Evolutionary conservation across 192 early-diverging fungal genomes (phyloP), one percentile per base, ranked within the genome.

Genomic region (Pilaira anomala): DNA sequence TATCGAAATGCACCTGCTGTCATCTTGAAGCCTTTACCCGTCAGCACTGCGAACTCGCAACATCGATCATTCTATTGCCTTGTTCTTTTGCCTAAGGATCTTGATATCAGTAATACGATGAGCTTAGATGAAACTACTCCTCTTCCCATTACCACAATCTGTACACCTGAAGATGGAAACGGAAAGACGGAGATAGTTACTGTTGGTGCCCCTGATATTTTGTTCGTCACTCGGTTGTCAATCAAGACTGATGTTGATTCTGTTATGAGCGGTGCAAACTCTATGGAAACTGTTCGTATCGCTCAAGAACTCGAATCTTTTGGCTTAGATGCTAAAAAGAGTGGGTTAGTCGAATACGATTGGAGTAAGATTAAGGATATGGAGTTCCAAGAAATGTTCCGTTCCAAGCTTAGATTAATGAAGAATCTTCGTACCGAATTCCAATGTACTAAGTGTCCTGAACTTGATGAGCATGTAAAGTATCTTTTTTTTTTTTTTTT

Each of bases 291-390:
- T 9, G 14, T 66, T 26, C 56, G 42, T 40, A 45, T 71, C 5
- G 56, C 36, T 12, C 78, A 76, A 48, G 67, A 75, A 51, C 65
- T 82, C 16, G 42, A 65, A 42, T 48, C 52, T 4, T 75, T 74
- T 60, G 60, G 63, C 22, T 39, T 36, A 6, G 64, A 67, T 46
- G 62, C 65, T 3, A 66, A 67, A 52, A 71, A 62, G 36, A 48
- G 69, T 72, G 63, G 70, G 13, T 54, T 77, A 7, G 71, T 79
- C 2, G 96, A 96, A 67, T 86, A 86, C 52, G 89, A 92, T 46
- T 97, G 91, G 91, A 69, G 70, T 44, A 94, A 92, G 69, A 84
- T 98, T 59, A 85, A 89, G 26, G 87, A 93, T 25, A 66, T 95
- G 11, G 94, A 96, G 13, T 96, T 97, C 72, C 89, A 93, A 66